Evolutionary conservation across 257 asterid genomes (phyloP).

Genomic region (Solanum verrucosum): DNA sequence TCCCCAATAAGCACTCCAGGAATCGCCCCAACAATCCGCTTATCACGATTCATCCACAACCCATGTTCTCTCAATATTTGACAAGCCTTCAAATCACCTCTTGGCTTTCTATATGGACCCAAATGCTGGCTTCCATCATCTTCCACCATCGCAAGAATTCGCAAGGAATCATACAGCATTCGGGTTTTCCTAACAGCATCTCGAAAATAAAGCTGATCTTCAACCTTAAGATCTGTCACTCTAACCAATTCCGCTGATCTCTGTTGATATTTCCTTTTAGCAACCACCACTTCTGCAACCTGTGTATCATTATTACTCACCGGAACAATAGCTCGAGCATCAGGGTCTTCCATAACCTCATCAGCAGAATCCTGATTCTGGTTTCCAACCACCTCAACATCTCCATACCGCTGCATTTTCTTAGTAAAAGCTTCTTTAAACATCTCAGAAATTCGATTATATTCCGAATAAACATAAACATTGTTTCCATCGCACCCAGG

Average conservation of each 20-base stretch:
- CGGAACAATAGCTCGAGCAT: constrained; percentile 42
- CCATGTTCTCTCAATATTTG: constrained; percentile 44
- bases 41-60: constrained; percentile 70
- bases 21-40: constrained; percentile 66
- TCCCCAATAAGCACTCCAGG: constrained; percentile 76
- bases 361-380: neutral
- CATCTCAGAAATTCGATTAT: constrained; percentile 35
- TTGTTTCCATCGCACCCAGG: constrained; percentile 13
- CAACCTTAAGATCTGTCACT: constrained; percentile 51
- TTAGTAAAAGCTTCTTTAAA: constrained; percentile 31
- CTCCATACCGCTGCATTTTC: constrained; percentile 2
- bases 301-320: constrained; percentile 18
- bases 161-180: constrained; percentile 62
- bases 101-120: constrained; percentile 15
- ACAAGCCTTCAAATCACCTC: constrained; percentile 72
- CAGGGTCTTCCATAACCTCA: neutral
- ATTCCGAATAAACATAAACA: constrained; percentile 34
- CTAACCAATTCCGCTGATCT: constrained; percentile 80
- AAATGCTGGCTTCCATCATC: constrained; percentile 26
- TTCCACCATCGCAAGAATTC: constrained; percentile 35
- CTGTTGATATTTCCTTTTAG: constrained; percentile 24
- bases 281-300: constrained; percentile 21
- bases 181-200: constrained; percentile 46
- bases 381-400: constrained; percentile 7
- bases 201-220: constrained; percentile 42